Evolutionary conservation across 2,329 filamentous ascomycete species (phyloP).

Genomic region (Claviceps pusilla): DNA sequence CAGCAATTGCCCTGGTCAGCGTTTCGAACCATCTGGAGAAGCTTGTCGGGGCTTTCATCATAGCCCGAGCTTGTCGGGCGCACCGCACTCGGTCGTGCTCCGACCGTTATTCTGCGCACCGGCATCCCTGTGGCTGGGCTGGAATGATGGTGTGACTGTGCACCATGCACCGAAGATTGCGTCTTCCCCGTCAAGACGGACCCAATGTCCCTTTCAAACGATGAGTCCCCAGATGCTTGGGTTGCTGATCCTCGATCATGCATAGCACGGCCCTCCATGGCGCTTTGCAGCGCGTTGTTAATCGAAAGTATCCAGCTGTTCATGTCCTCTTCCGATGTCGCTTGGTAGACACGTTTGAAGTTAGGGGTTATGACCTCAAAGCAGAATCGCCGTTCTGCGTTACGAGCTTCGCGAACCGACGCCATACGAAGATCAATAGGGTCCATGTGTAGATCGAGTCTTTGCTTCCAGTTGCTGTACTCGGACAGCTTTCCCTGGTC

Average conservation of each 20-base stretch:
- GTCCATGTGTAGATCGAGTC: slow-evolving; percentile 90
- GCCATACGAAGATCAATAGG: slow-evolving; percentile 95
- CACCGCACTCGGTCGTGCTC: slow-evolving; percentile 61
- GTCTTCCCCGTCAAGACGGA: slow-evolving; percentile 89
- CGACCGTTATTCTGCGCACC: slow-evolving; percentile 76
- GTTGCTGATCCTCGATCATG: slow-evolving; percentile 34
- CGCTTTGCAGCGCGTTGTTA: slow-evolving; percentile 93
- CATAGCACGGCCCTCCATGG: slow-evolving; percentile 66
- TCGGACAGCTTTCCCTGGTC: slow-evolving; percentile 94
- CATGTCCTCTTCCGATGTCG: slow-evolving; percentile 96
- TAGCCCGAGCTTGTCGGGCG: slow-evolving; percentile 55
- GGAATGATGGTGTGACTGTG: slow-evolving; percentile 34
- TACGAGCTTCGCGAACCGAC: slow-evolving; percentile 87
- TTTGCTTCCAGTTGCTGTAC: slow-evolving; percentile 99
- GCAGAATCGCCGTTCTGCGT: slow-evolving; percentile 87
- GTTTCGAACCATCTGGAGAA: slow-evolving; percentile 75
- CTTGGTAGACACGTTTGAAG: slow-evolving; percentile 92
- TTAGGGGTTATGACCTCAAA: slow-evolving; percentile 97
- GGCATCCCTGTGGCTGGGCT: slow-evolving; percentile 41
- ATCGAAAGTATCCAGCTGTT: slow-evolving; percentile 90
- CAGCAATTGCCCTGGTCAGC: slow-evolving; percentile 83
- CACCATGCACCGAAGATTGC: slow-evolving; percentile 46
- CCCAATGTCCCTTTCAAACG: slow-evolving; percentile 70
- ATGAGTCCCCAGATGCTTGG: slow-evolving; percentile 30
- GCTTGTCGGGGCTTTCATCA: slow-evolving; percentile 70